These are phyloP conservation scores for Sabuloglossum arenarium DNA, from an alignment of 495 filamentous ascomycete genomes.

Conservation along the genomic window DNA sequence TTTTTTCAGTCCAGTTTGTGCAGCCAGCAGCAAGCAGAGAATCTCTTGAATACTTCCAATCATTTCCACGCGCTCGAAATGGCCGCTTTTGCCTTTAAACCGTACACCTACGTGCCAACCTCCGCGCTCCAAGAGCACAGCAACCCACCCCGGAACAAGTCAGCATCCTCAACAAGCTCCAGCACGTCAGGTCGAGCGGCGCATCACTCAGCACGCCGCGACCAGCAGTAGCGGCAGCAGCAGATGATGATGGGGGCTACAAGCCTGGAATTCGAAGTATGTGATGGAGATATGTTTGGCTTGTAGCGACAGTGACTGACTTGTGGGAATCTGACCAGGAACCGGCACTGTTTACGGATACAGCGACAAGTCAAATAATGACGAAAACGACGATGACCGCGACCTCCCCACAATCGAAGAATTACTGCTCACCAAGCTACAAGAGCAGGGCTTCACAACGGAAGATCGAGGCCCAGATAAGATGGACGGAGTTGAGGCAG, in stretches of 20 bases:
- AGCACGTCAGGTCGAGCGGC: neutral
- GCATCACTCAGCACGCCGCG: neutral
- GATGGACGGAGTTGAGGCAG: neutral
- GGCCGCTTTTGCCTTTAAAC: neutral
- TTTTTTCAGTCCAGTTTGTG: neutral
- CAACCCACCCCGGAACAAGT: neutral
- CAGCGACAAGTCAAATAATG: neutral
- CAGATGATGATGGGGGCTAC: neutral
- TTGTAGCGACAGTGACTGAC: neutral
- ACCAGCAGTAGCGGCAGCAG: neutral
- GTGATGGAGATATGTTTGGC: neutral
- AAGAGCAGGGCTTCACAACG: neutral
- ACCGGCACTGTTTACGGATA: neutral
- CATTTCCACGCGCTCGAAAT: neutral
- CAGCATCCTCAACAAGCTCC: neutral
- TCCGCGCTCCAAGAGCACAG: neutral
- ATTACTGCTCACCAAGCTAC: neutral
- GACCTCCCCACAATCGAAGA: slow-evolving; percentile 2
- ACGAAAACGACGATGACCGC: neutral
- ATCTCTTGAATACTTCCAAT: neutral
- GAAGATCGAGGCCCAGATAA: neutral
- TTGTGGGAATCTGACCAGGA: neutral
- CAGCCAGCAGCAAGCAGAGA: neutral
- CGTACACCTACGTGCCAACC: neutral
- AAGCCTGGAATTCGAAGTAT: neutral